Base-by-base conservation (phyloP, 768 basidiomycete species). In the Asterophora lycoperdoides region DNA sequence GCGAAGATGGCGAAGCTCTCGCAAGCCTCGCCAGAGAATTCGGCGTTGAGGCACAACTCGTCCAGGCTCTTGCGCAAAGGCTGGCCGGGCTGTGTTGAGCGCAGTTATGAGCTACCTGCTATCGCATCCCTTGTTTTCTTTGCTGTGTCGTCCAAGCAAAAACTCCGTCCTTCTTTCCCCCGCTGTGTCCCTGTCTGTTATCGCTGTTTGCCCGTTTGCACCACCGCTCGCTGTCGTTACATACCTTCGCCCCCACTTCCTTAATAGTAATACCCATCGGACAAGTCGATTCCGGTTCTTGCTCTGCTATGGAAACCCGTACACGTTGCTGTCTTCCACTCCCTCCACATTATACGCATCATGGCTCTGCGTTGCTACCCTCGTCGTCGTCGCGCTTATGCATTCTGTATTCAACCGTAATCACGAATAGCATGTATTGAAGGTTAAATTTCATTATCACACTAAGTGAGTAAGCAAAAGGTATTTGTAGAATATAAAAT, bases 1-100 rank as follows among this genome's bases (percentile, higher is more conserved):
- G 43, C 30, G 41, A 56, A 46, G 51, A 52, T 40, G 52, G n/a
- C 41, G 58, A 54, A 43, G 48, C 73, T 59, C 46, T 80, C 62
- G 73, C 73, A 39, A 74, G 76, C 18, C 73, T 89, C n/a, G 86
- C 86, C 18, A 74, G 73, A 55, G 86, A 88, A 62, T 87, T 87
- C 52, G 86, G 86, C n/a, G 73, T 88, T 17, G 81, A 86, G 46
- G 70, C 85, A 28, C 74, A 81, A 36, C 61, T 87, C 20, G 78
- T 88, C 38, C 77, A 86, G 58, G 82, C 83, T 3, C 74, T 87
- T 38, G 81, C 78, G 34, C 80, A 84, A 52, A 75, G 84, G 42
- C 69, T 87, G 33, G 64, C 65, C 35, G 60, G 56, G 8, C 44
- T 63, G 29, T 57, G 34, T 40, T 59, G 9, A 35, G 20, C 23